A percentile compares a stretch with the other conserved stretches of the same genome.
Evolutionary conservation across 257 asterid genomes (phyloP).

Genomic region (Solanum clarkiae): DNA sequence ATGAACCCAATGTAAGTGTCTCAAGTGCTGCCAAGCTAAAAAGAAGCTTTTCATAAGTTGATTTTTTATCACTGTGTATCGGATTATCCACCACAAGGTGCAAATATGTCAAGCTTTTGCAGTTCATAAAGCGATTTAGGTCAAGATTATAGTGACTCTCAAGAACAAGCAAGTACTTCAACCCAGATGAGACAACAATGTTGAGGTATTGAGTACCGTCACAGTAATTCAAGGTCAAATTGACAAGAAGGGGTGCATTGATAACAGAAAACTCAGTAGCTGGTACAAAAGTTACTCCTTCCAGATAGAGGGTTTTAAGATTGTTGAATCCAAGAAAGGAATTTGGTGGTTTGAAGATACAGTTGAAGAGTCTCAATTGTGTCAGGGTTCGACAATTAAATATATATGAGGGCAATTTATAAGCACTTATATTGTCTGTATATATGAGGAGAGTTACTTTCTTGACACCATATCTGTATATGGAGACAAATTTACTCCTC

Average conservation of each 20-base stretch:
- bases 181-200: not conserved
- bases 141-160: not conserved
- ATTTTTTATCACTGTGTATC: not conserved
- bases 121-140: not conserved
- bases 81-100: not conserved
- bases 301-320: not conserved
- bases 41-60: not conserved
- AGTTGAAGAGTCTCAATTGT: not conserved
- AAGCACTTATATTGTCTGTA: not conserved
- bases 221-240: not conserved
- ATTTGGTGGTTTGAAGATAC: not conserved
- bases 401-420: not conserved
- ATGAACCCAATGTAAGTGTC: too few relatives aligned
- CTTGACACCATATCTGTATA: too few relatives aligned
- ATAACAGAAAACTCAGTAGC: not conserved
- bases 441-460: too few relatives aligned
- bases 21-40: not conserved
- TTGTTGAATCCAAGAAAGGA: not conserved
- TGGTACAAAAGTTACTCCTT: not conserved
- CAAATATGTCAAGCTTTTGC: not conserved
- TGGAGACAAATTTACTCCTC: too few relatives aligned
- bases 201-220: not conserved
- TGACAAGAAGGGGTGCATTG: not conserved
- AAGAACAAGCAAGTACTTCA: not conserved
- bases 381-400: not conserved